Evolutionary conservation across 2,329 filamentous ascomycete genomes (phyloP).

Genomic region (Chalaropsis thielavioides): DNA sequence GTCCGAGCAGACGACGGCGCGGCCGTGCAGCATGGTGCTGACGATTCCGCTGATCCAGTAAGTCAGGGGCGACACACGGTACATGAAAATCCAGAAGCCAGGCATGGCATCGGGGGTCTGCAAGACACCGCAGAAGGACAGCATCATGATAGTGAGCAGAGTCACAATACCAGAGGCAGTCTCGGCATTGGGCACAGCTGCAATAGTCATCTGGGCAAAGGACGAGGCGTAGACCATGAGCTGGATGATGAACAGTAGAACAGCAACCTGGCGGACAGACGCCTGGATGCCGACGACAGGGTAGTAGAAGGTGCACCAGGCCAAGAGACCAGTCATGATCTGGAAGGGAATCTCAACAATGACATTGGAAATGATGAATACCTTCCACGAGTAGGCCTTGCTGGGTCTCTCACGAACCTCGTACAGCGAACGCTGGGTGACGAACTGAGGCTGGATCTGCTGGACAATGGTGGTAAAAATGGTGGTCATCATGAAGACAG

Average conservation of each 20-base stretch:
- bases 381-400: constrained; percentile 62
- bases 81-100: constrained; percentile 68
- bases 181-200: constrained; percentile 52
- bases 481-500: constrained; percentile 60
- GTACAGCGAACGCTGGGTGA: constrained; percentile 59
- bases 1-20: constrained; percentile 36
- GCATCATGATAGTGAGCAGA: constrained; percentile 42
- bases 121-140: constrained; percentile 51
- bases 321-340: constrained; percentile 45
- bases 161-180: constrained; percentile 51
- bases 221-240: constrained; percentile 59
- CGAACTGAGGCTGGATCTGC: constrained; percentile 61
- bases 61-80: constrained; percentile 50
- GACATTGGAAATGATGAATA: constrained; percentile 57
- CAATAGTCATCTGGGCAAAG: constrained; percentile 61
- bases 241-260: constrained; percentile 48
- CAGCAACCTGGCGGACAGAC: constrained; percentile 45
- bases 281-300: constrained; percentile 37
- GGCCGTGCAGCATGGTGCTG: constrained; percentile 46
- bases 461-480: constrained; percentile 58
- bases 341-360: constrained; percentile 61
- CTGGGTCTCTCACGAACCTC: constrained; percentile 62
- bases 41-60: constrained; percentile 57
- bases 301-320: constrained; percentile 56
- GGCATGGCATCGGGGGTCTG: constrained; percentile 44